Conservation (phyloP, 176 grass and related monocot genomes). For the Carex kokanica region DNA sequence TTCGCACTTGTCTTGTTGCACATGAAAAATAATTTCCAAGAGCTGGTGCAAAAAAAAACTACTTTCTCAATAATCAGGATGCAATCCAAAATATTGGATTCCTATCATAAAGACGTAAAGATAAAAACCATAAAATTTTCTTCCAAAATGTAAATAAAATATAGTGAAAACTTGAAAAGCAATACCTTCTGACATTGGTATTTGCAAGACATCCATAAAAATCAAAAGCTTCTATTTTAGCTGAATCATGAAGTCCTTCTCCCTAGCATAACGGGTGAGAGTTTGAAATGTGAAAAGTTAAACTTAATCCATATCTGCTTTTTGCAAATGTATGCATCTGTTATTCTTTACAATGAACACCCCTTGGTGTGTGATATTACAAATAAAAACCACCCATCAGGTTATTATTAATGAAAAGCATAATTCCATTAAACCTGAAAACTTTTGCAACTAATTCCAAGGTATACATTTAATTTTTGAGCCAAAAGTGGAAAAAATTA, state of each 20-base stretch:
- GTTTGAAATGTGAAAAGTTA: slow-evolving; percentile 9
- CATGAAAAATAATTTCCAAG: not conserved
- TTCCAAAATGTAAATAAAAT: not conserved
- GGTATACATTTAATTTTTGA: too few species aligned
- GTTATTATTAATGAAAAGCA: too few species aligned
- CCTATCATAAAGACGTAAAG: not conserved
- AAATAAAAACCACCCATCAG: too few species aligned
- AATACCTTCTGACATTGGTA: slow-evolving; percentile 71
- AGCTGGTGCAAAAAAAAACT: not conserved
- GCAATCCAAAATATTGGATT: not conserved
- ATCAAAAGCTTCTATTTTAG: slow-evolving; percentile 97
- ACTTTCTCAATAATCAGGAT: not conserved
- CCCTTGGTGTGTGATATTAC: not conserved
- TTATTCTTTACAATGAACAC: not conserved
- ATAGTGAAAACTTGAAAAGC: not conserved
- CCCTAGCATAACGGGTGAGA: slow-evolving; percentile 29
- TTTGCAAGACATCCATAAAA: slow-evolving; percentile 88
- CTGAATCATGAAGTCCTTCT: slow-evolving; percentile 58
- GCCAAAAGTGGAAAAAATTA: too few species aligned
- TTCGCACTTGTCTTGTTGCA: not conserved
- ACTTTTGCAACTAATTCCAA: too few species aligned
- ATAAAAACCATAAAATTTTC: not conserved
- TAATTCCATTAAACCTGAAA: too few species aligned
- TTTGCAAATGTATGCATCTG: not conserved
- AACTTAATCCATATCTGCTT: not conserved